A percentile compares a stretch with the other conserved stretches of the same genome.
phyloP scores from a whole-genome alignment of 2,329 filamentous ascomycete genomes.

The Botrytis medusae region DNA sequence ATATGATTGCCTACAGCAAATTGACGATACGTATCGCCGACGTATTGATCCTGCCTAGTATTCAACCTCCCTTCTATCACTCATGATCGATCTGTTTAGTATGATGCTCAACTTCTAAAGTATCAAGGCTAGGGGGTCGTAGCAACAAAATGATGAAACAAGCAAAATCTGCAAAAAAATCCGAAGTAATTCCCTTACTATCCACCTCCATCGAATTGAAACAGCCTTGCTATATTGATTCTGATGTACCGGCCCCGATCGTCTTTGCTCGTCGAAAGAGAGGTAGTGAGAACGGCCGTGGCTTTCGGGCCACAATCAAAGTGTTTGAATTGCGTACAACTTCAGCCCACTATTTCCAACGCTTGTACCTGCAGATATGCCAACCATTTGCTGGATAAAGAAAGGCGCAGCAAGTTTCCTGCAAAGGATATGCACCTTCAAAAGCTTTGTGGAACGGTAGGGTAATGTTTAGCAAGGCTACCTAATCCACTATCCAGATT shows the following conservation, averaged over 20 bases:
- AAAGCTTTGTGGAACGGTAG: constrained; percentile 2
- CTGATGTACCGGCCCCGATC: background rate
- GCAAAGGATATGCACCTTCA: background rate
- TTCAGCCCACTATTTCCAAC: constrained; percentile 4
- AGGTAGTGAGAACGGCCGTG: background rate
- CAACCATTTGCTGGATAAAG: constrained; percentile 6
- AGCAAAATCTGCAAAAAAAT: background rate
- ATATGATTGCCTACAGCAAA: background rate
- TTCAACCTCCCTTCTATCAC: background rate
- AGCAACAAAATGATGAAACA: background rate
- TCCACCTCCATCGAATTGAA: background rate
- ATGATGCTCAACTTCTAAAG: background rate
- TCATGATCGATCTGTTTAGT: background rate
- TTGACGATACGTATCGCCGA: background rate
- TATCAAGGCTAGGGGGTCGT: background rate
- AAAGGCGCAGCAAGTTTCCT: constrained; percentile 6
- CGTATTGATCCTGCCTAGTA: background rate
- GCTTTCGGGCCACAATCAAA: background rate
- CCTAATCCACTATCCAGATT: background rate
- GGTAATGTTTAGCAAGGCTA: background rate
- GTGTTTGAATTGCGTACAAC: constrained; percentile 7
- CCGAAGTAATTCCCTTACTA: background rate
- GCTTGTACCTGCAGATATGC: constrained; percentile 4
- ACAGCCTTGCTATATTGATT: constrained; percentile 1
- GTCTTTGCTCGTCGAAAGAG: background rate